Evolutionary conservation across 495 filamentous ascomycete species (phyloP).

Genomic region (Astrothelium subdiscretum): DNA sequence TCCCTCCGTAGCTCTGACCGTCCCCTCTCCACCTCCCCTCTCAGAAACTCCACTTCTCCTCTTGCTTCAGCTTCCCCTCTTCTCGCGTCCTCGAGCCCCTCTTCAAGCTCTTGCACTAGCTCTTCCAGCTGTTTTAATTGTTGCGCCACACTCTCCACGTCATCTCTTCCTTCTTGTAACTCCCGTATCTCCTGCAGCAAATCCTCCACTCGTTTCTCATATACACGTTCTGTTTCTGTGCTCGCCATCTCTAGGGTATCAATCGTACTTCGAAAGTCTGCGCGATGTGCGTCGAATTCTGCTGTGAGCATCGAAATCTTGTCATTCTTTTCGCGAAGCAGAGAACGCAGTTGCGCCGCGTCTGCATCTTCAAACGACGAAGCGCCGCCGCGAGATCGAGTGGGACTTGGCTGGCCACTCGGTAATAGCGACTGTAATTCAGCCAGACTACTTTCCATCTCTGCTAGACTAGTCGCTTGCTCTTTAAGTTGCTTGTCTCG

Average conservation of each 20-base stretch:
- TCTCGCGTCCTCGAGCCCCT: conserved; percentile 89
- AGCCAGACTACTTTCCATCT: conserved; percentile 70
- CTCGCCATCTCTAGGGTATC: conserved; percentile 94
- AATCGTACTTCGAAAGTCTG: conserved; percentile 92
- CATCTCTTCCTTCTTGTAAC: conserved; percentile 54
- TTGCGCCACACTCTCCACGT: conserved; percentile 78
- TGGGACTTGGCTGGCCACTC: conserved; percentile 13
- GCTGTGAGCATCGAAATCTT: conserved; percentile 83
- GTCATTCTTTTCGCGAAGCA: conserved; percentile 91
- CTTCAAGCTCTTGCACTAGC: conserved; percentile 89
- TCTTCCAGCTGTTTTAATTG: conserved; percentile 95
- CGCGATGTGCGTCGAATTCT: conserved; percentile 90
- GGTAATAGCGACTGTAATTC: conserved; percentile 61
- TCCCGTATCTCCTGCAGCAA: conserved; percentile 77
- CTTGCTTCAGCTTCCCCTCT: conserved; percentile 95
- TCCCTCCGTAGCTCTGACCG: conserved; percentile 80
- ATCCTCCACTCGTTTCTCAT: conserved; percentile 84
- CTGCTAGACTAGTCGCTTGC: conserved; percentile 64
- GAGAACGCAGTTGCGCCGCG: conserved; percentile 58
- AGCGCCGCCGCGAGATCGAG: conserved; percentile 20
- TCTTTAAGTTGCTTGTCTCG: conserved; percentile 79
- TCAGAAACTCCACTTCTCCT: conserved; percentile 90
- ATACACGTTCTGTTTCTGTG: conserved; percentile 94
- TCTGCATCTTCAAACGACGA: conserved; percentile 33
- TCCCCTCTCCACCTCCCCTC: conserved; percentile 92